phyloP scores from a whole-genome alignment of 192 early-diverging fungal species.

The Coemansia sp. region DNA sequence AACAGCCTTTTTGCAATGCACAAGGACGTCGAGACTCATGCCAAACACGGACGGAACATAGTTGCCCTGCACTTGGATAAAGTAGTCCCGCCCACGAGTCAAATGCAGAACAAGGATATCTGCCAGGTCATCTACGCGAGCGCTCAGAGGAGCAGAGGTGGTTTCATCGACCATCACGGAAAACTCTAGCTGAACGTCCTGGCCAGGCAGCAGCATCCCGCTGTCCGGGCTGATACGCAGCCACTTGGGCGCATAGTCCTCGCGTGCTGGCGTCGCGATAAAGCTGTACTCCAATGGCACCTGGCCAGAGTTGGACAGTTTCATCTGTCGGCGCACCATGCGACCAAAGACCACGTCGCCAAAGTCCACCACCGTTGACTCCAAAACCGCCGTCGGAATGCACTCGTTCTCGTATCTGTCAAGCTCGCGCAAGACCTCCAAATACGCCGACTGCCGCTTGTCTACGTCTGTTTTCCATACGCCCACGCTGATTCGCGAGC shows the following conservation, averaged over 20 bases:
- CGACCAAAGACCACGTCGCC: conserved; percentile 61
- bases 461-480: conserved; percentile 62
- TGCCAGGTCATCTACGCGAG: conserved; percentile 22
- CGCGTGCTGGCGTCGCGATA: conserved; percentile 64
- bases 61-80: conserved; percentile 68
- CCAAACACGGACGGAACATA: conserved; percentile 78
- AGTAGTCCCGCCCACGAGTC: conserved; percentile 80
- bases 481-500: conserved; percentile 61
- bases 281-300: conserved; percentile 74
- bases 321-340: conserved; percentile 54
- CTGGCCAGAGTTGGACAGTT: conserved; percentile 71
- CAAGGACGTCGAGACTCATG: conserved; percentile 63
- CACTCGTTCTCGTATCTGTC: conserved; percentile 79
- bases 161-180: conserved; percentile 58
- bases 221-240: conserved; percentile 60
- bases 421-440: conserved; percentile 69
- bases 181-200: conserved; percentile 17
- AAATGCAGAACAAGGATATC: conserved; percentile 72
- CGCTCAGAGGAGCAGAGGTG: conserved; percentile 56
- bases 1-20: conserved; percentile 58
- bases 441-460: conserved; percentile 56
- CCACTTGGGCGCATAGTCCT: conserved; percentile 66
- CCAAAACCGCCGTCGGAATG: conserved; percentile 63
- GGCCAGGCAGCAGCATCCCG: conserved; percentile 74
- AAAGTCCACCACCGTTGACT: conserved; percentile 63